phyloP scores from a whole-genome alignment of 306 rosid genomes.

The Pyrus betulifolia region DNA sequence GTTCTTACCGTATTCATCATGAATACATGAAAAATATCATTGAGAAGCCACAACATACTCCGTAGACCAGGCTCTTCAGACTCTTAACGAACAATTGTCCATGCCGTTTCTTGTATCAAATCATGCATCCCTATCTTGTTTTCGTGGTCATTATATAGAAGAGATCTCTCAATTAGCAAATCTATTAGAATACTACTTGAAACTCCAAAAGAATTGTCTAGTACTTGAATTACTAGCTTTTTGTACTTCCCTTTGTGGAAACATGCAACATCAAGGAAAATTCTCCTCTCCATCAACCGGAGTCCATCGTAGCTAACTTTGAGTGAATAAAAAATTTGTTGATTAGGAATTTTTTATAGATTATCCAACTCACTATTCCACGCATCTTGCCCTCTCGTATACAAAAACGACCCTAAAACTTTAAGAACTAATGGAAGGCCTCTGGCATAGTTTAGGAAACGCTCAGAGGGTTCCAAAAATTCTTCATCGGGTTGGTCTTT shows the following conservation, averaged over 20 bases:
- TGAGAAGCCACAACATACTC: no score
- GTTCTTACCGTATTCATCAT: neutral
- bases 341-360: no score
- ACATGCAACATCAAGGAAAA: neutral
- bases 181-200: neutral
- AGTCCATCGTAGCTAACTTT: constrained; percentile 28
- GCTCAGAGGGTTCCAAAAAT: neutral
- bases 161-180: neutral
- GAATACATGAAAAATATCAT: no score
- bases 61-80: no score
- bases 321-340: neutral
- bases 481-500: neutral
- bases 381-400: constrained; percentile 2
- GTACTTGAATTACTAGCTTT: neutral
- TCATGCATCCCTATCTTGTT: neutral
- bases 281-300: constrained; percentile 12
- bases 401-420: constrained; percentile 12
- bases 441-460: neutral
- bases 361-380: no score
- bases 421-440: constrained; percentile 30
- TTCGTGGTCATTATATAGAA: neutral
- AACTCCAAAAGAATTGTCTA: neutral
- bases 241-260: constrained; percentile 11
- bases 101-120: constrained; percentile 1
- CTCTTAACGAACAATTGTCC: neutral